Conservation (phyloP, 371 early-diverging fungal species). For the Rhizopus delemar region DNA sequence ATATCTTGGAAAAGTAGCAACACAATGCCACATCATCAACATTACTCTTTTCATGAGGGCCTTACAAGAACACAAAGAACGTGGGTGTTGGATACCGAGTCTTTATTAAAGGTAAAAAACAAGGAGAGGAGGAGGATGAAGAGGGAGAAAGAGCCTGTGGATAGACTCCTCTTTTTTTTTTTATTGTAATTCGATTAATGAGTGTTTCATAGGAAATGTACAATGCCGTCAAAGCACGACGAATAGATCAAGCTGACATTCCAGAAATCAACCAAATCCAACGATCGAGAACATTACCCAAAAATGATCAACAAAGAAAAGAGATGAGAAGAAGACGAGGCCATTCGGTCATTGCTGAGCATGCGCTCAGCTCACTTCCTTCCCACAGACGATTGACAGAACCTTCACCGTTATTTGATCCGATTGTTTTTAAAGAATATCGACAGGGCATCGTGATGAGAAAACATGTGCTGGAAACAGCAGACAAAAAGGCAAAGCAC, state of each 20-base stretch:
- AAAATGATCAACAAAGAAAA: slow-evolving; percentile 1
- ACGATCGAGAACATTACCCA: slow-evolving; percentile 17
- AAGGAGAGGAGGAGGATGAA: neutral
- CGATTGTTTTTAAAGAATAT: neutral
- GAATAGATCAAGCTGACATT: slow-evolving; percentile 24
- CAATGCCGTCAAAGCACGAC: slow-evolving; percentile 21
- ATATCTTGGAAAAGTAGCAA: slow-evolving; percentile 15
- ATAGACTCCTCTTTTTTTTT: neutral
- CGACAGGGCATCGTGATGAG: slow-evolving; percentile 35
- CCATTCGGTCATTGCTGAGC: slow-evolving; percentile 12
- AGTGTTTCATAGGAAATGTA: slow-evolving; percentile 28
- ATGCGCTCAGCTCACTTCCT: neutral
- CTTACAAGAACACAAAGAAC: slow-evolving; percentile 17
- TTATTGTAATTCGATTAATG: slow-evolving; percentile 1
- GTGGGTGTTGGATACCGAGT: slow-evolving; percentile 32
- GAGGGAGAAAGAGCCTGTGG: neutral
- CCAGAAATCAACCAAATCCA: neutral
- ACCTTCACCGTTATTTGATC: neutral
- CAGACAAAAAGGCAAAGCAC: slow-evolving; percentile 26
- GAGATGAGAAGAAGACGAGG: slow-evolving; percentile 13
- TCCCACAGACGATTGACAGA: neutral
- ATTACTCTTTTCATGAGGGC: neutral
- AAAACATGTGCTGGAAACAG: slow-evolving; percentile 34
- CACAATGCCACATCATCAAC: neutral
- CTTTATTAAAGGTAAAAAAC: slow-evolving; percentile 26